These are phyloP conservation scores for Xylaria multiplex DNA, from an alignment of 2,329 filamentous ascomycete genomes.

Conservation along the genomic window DNA sequence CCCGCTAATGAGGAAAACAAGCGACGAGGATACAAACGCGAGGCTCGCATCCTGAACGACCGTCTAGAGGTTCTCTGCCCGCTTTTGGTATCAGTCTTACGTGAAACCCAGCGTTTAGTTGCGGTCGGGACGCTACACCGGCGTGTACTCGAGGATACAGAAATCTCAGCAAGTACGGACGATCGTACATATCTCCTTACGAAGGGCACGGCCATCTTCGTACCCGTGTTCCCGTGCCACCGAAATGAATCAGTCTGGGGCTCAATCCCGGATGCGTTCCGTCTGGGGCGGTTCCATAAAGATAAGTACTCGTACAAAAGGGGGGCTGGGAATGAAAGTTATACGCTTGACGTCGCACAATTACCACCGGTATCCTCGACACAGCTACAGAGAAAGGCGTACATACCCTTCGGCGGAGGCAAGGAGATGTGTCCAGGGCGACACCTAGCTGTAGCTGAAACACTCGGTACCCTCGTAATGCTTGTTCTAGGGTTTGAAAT, in stretches of 20 bases:
- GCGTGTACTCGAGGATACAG: background rate
- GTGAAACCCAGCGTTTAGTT: background rate
- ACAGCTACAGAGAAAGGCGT: background rate
- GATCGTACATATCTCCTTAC: background rate
- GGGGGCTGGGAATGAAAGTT: background rate
- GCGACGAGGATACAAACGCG: conserved; percentile 3
- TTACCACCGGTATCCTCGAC: background rate
- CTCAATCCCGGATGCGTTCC: background rate
- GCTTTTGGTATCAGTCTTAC: background rate
- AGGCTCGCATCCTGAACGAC: background rate
- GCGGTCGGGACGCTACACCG: conserved; percentile 3
- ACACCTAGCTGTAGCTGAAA: background rate
- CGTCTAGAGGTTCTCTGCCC: background rate
- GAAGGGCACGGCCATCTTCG: background rate
- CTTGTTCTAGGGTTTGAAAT: conserved; percentile 2
- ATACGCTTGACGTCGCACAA: background rate
- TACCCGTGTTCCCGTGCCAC: background rate
- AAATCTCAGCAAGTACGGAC: background rate
- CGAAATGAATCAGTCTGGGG: background rate
- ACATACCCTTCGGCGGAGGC: background rate
- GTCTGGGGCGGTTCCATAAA: background rate
- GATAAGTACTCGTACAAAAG: background rate
- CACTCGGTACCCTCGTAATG: conserved; percentile 2
- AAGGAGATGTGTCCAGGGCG: background rate
- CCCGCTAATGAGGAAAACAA: background rate